Conservation (phyloP, 1,284 basidiomycete species). For the Xanthoconium separans region DNA sequence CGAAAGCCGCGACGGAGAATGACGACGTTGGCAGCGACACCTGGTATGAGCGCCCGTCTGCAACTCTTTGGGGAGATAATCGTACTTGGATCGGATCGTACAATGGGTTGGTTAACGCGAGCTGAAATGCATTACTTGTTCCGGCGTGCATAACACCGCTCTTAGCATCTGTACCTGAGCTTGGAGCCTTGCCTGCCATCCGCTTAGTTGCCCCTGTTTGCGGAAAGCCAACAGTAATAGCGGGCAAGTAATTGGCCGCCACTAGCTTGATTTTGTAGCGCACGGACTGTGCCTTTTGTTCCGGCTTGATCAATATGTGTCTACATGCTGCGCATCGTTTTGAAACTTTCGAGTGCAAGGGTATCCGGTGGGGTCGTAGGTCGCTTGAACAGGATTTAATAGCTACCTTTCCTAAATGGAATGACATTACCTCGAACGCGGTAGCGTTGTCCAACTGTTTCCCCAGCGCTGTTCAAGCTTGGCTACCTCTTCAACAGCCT, state of each 20-base stretch:
- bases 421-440: conserved; percentile 55
- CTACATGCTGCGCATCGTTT: conserved; percentile 94
- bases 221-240: conserved; percentile 75
- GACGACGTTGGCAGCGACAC: conserved; percentile 72
- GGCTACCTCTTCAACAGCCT: conserved; percentile 63
- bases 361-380: conserved; percentile 83
- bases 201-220: conserved; percentile 51
- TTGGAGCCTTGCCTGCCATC: conserved; percentile 42
- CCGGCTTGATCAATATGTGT: conserved; percentile 97
- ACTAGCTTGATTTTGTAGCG: conserved; percentile 97
- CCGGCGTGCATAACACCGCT: conserved; percentile 62
- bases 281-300: conserved; percentile 91
- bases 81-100: conserved; percentile 92
- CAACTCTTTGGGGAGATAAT: conserved; percentile 64
- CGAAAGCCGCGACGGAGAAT: conserved; percentile 84
- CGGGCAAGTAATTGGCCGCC: conserved; percentile 90
- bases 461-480: conserved; percentile 79
- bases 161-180: conserved; percentile 42
- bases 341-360: conserved; percentile 88
- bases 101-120: conserved; percentile 89
- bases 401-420: not conserved
- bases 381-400: conserved; percentile 51
- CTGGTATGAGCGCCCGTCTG: conserved; percentile 53
- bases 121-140: conserved; percentile 81
- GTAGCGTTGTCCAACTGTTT: conserved; percentile 73